Evolutionary conservation across 331 rosid species (phyloP), one percentile per base, ranked within the genome.

Genomic region (Ulmus americana): DNA sequence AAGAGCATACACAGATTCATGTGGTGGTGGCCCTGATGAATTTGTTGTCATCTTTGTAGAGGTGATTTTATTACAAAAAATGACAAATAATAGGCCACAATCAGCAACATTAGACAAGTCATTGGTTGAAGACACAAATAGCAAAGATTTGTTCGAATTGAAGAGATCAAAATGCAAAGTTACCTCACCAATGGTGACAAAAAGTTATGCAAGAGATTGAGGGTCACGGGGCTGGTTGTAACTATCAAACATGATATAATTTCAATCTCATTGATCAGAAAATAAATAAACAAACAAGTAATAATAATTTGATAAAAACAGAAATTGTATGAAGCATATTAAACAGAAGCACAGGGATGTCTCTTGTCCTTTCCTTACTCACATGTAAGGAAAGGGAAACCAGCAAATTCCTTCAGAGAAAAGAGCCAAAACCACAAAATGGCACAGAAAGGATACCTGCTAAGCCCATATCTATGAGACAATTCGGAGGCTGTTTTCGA

Each of bases 161-260:
- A 55, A 40, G 40, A 38, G 61, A 58, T 41, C 60, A 48, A 65
- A 68, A 28, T 28, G 72, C 71, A 73, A 57, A 28, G 39, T 18
- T 41, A 42, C 61, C 58, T 67, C 68, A 44, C 45, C 40, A 50
- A 68, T 67, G 45, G 43, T 56, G 65, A 41, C 68, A 69, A 70
- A 56, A 13, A 9, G 13, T n/a, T 42, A 45, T 46, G 50, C 65
- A 56, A 39, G 39, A 28, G 35, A 39, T 3, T 9, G 15, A 53
- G 56, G 70, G 74, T 74, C 79, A 74, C 67, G 74, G 78, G 71
- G 52, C 50, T 48, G 47, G 58, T 44, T 68, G 69, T 70, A 72
- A 46, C 52, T 41, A 58, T 68, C 44, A 68, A 52, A 64, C 54
- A 55, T 62, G 71, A 63, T 67, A 65, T 55, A 28, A 63, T 66